phyloP scores from a whole-genome alignment of 2,329 filamentous ascomycete genomes.

The Achaetomium macrosporum region DNA sequence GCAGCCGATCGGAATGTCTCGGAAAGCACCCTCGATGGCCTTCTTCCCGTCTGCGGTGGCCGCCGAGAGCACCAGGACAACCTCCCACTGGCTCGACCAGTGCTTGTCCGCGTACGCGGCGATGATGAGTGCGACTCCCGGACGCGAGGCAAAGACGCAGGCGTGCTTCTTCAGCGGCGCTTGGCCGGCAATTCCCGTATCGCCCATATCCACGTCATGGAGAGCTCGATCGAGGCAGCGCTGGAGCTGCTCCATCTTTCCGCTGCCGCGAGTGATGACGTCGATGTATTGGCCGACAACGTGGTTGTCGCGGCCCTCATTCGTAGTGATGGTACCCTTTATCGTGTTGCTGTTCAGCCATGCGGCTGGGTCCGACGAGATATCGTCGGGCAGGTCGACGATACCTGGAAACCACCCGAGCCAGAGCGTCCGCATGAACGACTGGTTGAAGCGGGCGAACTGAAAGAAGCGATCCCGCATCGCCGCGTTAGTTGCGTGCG shows the following conservation, averaged over 20 bases:
- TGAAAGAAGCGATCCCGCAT: background rate
- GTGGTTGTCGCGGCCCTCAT: slow-evolving; percentile 8
- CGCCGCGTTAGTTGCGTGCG: background rate
- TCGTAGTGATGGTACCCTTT: background rate
- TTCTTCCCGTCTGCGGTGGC: slow-evolving; percentile 1
- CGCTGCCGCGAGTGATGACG: slow-evolving; percentile 9
- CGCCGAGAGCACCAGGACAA: slow-evolving; percentile 2
- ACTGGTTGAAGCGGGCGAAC: background rate
- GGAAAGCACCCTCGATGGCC: slow-evolving; percentile 3
- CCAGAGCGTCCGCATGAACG: slow-evolving; percentile 6
- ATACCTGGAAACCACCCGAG: slow-evolving; percentile 9
- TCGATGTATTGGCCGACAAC: slow-evolving; percentile 10
- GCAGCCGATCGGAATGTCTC: slow-evolving; percentile 4
- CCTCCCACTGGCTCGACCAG: slow-evolving; percentile 6
- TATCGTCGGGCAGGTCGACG: slow-evolving; percentile 8
- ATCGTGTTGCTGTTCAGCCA: slow-evolving; percentile 11
- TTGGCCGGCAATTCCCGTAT: background rate
- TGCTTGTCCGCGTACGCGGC: slow-evolving; percentile 13
- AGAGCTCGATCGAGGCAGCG: slow-evolving; percentile 4
- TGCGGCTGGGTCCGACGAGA: slow-evolving; percentile 6
- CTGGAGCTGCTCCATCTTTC: slow-evolving; percentile 8
- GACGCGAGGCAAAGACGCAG: slow-evolving; percentile 9
- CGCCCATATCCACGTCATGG: background rate
- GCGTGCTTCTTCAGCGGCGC: slow-evolving; percentile 12
- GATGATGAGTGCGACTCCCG: slow-evolving; percentile 11